Evolutionary conservation across 345 rosid species (phyloP).

Genomic region (Arabidopsis suecica): DNA sequence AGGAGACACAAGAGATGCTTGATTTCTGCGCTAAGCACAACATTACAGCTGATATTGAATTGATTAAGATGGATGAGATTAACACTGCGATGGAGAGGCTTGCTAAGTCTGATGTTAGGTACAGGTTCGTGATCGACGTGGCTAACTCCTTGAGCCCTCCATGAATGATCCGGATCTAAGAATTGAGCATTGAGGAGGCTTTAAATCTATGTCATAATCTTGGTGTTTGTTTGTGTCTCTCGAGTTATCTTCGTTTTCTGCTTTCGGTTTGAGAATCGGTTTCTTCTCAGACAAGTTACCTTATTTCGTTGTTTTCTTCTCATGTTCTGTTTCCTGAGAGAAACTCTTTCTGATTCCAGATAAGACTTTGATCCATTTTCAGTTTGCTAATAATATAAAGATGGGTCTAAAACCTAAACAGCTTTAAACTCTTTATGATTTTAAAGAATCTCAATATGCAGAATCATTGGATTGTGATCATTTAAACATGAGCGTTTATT

Average conservation of each 20-base stretch:
- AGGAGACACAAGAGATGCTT: constrained; percentile 89
- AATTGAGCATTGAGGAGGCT: background rate
- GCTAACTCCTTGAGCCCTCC: constrained; percentile 61
- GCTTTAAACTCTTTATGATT: background rate
- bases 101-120: constrained; percentile 85
- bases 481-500: background rate
- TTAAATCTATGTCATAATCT: background rate
- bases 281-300: constrained; percentile 23
- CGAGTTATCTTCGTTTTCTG: background rate
- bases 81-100: constrained; percentile 87
- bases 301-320: background rate
- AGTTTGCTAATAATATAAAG: background rate
- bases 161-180: constrained; percentile 26
- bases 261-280: background rate
- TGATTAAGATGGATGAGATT: constrained; percentile 71
- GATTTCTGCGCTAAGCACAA: constrained; percentile 87
- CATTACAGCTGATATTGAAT: constrained; percentile 77
- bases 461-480: background rate
- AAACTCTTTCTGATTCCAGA: background rate
- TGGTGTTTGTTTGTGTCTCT: constrained; percentile 12
- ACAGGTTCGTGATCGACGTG: constrained; percentile 87
- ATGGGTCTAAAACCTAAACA: background rate
- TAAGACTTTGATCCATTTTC: background rate
- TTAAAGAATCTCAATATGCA: background rate
- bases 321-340: background rate